Evolutionary conservation across 768 basidiomycete species (phyloP).

Genomic region (Podaxis sp.): DNA sequence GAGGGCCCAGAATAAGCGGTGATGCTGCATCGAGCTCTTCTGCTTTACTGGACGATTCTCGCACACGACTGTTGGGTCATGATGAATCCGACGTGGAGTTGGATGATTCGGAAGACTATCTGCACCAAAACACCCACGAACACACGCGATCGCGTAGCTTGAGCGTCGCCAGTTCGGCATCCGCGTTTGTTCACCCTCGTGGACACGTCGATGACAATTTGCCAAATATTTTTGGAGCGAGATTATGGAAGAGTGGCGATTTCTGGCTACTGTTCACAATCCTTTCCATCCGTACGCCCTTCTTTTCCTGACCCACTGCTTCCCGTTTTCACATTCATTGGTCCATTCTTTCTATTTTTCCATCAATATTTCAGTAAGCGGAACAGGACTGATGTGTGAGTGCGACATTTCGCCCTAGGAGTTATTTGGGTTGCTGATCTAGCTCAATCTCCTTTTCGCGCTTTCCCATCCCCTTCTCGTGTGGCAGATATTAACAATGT

Average conservation of each 20-base stretch:
- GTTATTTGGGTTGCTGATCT: background rate
- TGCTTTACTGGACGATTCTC: conserved; percentile 11
- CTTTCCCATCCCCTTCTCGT: conserved; percentile 24
- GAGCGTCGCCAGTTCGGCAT: conserved; percentile 12
- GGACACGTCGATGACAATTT: conserved; percentile 21
- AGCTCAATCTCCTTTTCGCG: background rate
- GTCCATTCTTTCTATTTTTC: background rate
- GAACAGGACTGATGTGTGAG: conserved; percentile 82
- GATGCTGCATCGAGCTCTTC: conserved; percentile 14
- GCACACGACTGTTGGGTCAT: conserved; percentile 19
- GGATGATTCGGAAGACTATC: background rate
- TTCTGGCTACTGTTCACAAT: conserved; percentile 66
- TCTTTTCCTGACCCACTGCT: background rate
- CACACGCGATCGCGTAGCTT: background rate
- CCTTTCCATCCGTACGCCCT: conserved; percentile 52
- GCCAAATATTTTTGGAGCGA: conserved; percentile 54
- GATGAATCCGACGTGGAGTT: conserved; percentile 15
- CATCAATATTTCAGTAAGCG: conserved; percentile 48
- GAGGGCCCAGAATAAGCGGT: conserved; percentile 6
- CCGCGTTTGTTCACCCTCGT: conserved; percentile 16
- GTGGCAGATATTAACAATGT: conserved; percentile 78
- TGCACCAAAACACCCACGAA: background rate
- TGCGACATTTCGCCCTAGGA: conserved; percentile 15
- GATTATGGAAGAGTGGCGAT: conserved; percentile 49
- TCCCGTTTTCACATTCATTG: background rate